Base-by-base conservation (phyloP, 2,329 filamentous ascomycete genomes). In the Alternaria sp. region DNA sequence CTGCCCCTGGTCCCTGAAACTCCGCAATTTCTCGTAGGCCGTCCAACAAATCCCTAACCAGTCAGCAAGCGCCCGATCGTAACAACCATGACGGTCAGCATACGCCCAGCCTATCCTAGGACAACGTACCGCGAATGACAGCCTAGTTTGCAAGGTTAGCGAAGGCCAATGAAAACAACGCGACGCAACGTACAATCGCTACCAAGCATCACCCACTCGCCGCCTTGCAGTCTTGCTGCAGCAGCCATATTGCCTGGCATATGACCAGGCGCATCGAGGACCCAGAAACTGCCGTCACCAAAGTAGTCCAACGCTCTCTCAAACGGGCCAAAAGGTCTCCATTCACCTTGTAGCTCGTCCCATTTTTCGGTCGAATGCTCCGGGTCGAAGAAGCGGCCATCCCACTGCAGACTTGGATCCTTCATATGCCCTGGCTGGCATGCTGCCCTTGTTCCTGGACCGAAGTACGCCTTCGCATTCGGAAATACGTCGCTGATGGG, bases 201-300 rank as follows among this genome's bases (percentile, higher is more conserved):
- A 3, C 72, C 75, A 7, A 77, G 61, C n/a, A 76, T 54, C 4
- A 75, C 65, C 74, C 74, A 77, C 36, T 70, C 58, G n/a, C 71
- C 73, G 14, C 63, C 49, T 41, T 59, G 30, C 26, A 75, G 24
- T 20, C 68, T 66, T 14, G 73, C 74, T 8, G 70, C 71, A 1
- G 73, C 75, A 43, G 72, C 71, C 34, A 85, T 64, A 72, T 81
- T 78, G 14, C 79, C 71, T 44, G 76, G 66, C 72, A 78, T 75
- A 65, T 75, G 78, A 22, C 77, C 77, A 3, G 76, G 77, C 14
- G 75, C 76, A 22, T 78, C 74, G 8, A 79, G 72, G 7, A 79
- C 54, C 77, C 75, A 78, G 43, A 79, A 78, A 51, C 75, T 73
- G 51, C 80, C 69, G 72, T 83, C 74, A 54, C 75, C 75, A 43